phyloP scores from a whole-genome alignment of 1,139 yeast species.

The Kluyveromyces sp. region DNA sequence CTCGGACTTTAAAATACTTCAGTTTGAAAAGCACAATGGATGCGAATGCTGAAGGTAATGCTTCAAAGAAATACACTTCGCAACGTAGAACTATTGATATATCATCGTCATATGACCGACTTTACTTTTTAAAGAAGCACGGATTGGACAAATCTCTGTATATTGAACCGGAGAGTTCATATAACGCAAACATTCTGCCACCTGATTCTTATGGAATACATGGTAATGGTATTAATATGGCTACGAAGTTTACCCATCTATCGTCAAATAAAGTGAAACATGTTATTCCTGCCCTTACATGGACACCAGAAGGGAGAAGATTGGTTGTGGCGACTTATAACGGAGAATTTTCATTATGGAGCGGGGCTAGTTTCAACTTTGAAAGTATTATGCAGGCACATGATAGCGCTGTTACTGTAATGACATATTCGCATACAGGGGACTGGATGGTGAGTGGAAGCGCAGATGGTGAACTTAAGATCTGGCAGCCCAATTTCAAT shows the following conservation, averaged over 20 bases:
- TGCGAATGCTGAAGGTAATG: constrained; percentile 7
- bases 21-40: not conserved
- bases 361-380: constrained; percentile 89
- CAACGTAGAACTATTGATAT: constrained; percentile 83
- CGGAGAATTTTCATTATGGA: constrained; percentile 97
- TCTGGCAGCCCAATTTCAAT: constrained; percentile 97
- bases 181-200: constrained; percentile 65
- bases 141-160: constrained; percentile 46
- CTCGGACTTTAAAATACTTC: not conserved
- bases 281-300: constrained; percentile 80
- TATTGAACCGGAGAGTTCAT: constrained; percentile 72
- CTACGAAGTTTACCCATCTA: constrained; percentile 81
- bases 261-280: constrained; percentile 88
- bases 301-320: constrained; percentile 97
- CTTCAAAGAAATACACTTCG: constrained; percentile 39
- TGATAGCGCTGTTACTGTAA: constrained; percentile 76
- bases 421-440: constrained; percentile 80
- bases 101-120: constrained; percentile 74
- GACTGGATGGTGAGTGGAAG: constrained; percentile 95
- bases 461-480: constrained; percentile 83
- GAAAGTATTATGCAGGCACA: constrained; percentile 99
- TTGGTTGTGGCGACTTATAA: constrained; percentile 83
- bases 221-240: constrained; percentile 47
- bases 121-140: constrained; percentile 53
- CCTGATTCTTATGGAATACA: constrained; percentile 52